Conservation (phyloP, 306 rosid species). For the Glycine latifolia region DNA sequence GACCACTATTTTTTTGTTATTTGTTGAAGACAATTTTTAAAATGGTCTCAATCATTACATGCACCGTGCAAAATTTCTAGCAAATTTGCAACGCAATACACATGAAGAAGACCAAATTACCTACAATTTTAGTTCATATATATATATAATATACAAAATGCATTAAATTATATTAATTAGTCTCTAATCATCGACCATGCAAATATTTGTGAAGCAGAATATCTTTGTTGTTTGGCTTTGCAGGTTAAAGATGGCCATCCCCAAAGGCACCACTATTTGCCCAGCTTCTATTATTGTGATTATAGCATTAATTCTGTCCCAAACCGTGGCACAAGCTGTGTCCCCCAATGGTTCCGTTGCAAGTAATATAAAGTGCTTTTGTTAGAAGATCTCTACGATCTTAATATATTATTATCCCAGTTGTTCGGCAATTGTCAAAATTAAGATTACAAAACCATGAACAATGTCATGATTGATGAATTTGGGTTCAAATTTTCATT, state of each 20-base stretch:
- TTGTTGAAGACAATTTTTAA: neutral
- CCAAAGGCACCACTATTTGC: conserved; percentile 17
- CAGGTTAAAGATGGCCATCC: conserved; percentile 54
- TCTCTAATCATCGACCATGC: neutral
- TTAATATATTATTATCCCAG: neutral
- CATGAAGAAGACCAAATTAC: neutral
- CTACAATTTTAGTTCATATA: neutral
- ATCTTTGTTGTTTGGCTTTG: conserved; percentile 28
- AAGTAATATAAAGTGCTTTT: conserved; percentile 33
- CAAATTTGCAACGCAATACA: too few species aligned
- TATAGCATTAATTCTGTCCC: conserved; percentile 45
- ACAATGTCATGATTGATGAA: neutral
- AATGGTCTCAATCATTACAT: neutral
- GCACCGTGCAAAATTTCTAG: too few species aligned
- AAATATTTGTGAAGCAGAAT: neutral
- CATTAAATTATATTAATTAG: neutral
- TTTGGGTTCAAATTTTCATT: too few species aligned
- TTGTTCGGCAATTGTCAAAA: neutral
- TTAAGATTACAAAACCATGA: neutral
- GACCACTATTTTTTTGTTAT: neutral
- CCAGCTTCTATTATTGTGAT: conserved; percentile 32
- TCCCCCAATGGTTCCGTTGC: conserved; percentile 3
- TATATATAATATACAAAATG: neutral
- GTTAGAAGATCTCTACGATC: too few species aligned
- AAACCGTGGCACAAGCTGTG: conserved; percentile 44